phyloP scores from a whole-genome alignment of 257 asterid genomes.

The Paulownia fortunei region DNA sequence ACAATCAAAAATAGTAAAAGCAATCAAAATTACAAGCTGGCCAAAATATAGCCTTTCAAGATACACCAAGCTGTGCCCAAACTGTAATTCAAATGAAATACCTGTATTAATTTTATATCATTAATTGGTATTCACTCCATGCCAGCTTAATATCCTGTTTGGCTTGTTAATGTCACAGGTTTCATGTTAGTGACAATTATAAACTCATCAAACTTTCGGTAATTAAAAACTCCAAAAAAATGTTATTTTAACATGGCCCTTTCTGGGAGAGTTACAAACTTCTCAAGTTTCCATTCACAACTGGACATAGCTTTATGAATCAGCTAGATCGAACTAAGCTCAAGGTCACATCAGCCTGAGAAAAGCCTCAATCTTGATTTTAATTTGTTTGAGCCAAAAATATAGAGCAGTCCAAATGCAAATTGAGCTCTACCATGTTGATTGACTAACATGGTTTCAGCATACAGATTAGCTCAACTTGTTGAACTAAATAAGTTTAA shows the following conservation, averaged over 20 bases:
- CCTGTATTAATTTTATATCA: background rate
- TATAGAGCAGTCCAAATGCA: background rate
- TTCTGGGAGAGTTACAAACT: background rate
- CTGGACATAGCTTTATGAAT: slow-evolving; percentile 1
- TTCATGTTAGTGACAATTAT: slow-evolving; percentile 4
- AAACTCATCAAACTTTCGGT: background rate
- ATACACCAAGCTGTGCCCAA: slow-evolving; percentile 1
- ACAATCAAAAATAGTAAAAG: background rate
- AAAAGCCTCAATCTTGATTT: background rate
- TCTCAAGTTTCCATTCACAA: background rate
- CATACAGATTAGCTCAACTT: background rate
- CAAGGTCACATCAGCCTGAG: background rate
- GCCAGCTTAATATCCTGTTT: slow-evolving; percentile 1
- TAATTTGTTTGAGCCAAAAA: background rate
- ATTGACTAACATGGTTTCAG: slow-evolving; percentile 3
- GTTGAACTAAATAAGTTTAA: background rate
- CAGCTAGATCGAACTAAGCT: background rate
- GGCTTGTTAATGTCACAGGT: background rate
- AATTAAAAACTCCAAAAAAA: background rate
- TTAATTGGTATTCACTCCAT: background rate
- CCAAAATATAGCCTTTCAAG: slow-evolving; percentile 15
- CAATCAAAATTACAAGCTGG: slow-evolving; percentile 15
- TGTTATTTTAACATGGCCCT: background rate
- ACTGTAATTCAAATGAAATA: slow-evolving; percentile 1
- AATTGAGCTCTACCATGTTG: slow-evolving; percentile 1